Base-by-base conservation (phyloP, 768 basidiomycete genomes). In the Boletus patriciae region DNA sequence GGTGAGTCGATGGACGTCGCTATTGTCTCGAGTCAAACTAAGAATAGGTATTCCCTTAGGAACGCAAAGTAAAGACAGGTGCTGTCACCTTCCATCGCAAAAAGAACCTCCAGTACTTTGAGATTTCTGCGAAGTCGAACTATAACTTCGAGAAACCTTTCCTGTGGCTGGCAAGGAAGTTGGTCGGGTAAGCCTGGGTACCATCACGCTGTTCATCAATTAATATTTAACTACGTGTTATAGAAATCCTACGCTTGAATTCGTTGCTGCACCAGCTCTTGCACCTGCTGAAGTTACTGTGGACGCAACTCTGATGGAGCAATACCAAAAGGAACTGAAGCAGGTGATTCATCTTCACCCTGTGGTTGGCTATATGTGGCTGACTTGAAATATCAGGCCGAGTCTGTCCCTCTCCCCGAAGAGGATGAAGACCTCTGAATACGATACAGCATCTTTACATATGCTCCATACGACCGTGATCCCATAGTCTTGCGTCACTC, bases 111-210 rank as follows among this genome's bases (percentile, higher is more conserved):
- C 97, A 98, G 73, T 99, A 99, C 81, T 99, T 95, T 73, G 97
- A 99, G 71, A 98, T 99, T 65, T 98, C 97, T 0, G 97, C 97
- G 52, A 99, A 99, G 78, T 98, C 95, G 45, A 99, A 99, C 83
- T 99, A 98, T 77, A 99, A 99, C 82, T 98, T 98, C 71, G 97
- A 99, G 78, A 98, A 98, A 75, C 97, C 97, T 48, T 98, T 99
- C 92, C 83, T 99, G 62, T 98, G 97, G 97, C 83, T 98, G 73
- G 95, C 93, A 57, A 86, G 94, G 79, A 99, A 98, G 79, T 83
- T 99, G 61, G 95, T 96, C 62, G 96, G 94, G 93, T 94, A 67
- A 60, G 91, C 80, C 7, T 38, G 15, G 8, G 18, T 37, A 13
- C 23, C 18, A 34, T 18, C 3, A 7, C 16, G 9, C 8, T 33